Evolutionary conservation across 495 filamentous ascomycete species (phyloP).

Genomic region (Mycothermus thermophilus): DNA sequence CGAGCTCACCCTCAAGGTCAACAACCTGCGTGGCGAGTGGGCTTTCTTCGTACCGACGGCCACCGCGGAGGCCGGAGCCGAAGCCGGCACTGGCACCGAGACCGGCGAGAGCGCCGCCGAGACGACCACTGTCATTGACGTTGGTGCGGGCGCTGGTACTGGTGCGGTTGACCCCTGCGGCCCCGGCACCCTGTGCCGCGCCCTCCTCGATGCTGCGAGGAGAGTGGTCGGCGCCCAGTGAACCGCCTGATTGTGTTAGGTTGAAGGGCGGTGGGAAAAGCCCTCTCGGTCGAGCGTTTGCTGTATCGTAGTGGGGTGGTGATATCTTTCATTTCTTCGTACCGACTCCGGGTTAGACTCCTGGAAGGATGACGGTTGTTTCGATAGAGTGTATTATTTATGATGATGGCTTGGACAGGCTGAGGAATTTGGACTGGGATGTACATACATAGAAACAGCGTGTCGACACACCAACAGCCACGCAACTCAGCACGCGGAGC

Average conservation of each 20-base stretch:
- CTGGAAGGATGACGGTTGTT: too few relatives aligned
- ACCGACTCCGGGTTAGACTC: too few relatives aligned
- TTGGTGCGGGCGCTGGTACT: slow-evolving; percentile 5
- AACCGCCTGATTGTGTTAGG: too few relatives aligned
- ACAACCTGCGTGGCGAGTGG: slow-evolving; percentile 24
- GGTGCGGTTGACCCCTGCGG: slow-evolving; percentile 5
- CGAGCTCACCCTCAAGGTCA: slow-evolving; percentile 23
- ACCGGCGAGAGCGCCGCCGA: too few relatives aligned
- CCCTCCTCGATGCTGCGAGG: slow-evolving; percentile 4
- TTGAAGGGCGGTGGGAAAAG: background rate
- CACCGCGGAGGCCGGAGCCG: slow-evolving; percentile 5
- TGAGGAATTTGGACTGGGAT: too few relatives aligned
- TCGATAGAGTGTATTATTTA: too few relatives aligned
- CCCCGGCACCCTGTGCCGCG: slow-evolving; percentile 3
- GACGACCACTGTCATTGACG: slow-evolving; percentile 7
- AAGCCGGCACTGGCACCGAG: background rate
- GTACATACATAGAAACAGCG: too few relatives aligned
- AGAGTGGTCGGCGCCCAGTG: background rate
- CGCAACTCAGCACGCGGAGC: too few relatives aligned
- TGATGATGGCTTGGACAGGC: too few relatives aligned
- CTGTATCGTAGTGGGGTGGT: background rate
- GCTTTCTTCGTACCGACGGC: slow-evolving; percentile 23
- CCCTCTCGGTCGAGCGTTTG: background rate
- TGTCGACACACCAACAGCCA: too few relatives aligned
- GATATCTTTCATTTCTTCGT: too few relatives aligned